Base-by-base conservation (phyloP, 805 yeast species). In the Candida tibetensis region DNA sequence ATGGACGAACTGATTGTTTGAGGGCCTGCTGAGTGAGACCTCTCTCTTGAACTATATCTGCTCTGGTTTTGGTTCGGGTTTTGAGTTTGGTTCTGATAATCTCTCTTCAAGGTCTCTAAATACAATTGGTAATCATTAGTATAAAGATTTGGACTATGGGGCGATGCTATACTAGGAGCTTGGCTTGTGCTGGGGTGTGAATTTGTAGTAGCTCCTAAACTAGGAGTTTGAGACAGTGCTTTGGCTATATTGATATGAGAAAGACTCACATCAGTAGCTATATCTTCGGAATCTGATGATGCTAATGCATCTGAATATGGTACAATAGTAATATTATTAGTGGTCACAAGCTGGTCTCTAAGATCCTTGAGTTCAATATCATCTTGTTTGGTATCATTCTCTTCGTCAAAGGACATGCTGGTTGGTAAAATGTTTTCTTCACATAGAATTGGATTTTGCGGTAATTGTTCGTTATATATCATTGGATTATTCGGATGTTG, bases 81-180 rank as follows among this genome's bases (percentile, higher is more conserved):
- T 21, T 7, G 9, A 21, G 10, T 7, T 10, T 7, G 7, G 7
- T 21, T 7, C 10, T 21, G 25, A 17, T 31, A 28, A 9, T 37
- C 40, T 21, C 31, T 30, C 14, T 27, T 36, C 25, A 26, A 31
- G 5, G 25, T 27, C 30, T 39, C 42, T 23, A 55, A 35, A 27
- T 55, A 53, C 15, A 38, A 30, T 28, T 52, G 55, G 45, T 55
- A 53, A 37, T 52, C 58, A 10, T 48, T 37, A 3, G 35, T 4
- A 3, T 18, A 32, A 4, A 21, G 10, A 21, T 21, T 34, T 3
- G 22, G 41, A 8, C 36, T 13, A 25, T 36, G 37, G 1, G 31
- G 30, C 9, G 43, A 32, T 18, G 28, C 27, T 16, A 37, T 28
- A n/a, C 36, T 7, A 14, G 9, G 7, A 10, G 25, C 7, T 21